Conservation (phyloP, 2,329 filamentous ascomycete species). For the Cucurbitaria berberidis region DNA sequence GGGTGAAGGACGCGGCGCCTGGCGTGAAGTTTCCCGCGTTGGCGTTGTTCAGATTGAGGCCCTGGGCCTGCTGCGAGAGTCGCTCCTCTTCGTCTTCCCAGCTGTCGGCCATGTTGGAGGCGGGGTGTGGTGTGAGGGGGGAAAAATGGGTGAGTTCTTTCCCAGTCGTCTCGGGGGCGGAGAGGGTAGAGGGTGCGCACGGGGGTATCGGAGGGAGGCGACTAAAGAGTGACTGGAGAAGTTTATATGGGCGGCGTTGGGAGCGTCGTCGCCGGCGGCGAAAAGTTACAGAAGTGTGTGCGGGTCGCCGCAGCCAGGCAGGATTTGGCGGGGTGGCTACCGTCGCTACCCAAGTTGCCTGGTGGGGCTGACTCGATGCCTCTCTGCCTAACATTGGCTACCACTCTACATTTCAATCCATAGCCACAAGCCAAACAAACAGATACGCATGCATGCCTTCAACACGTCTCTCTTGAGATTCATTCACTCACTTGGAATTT, state of each 20-base stretch:
- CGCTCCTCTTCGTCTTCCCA: slow-evolving; percentile 92
- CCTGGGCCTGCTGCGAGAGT: slow-evolving; percentile 70
- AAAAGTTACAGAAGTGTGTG: slow-evolving; percentile 31
- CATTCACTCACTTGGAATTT: neutral
- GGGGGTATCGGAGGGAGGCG: slow-evolving; percentile 2
- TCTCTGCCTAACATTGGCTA: slow-evolving; percentile 35
- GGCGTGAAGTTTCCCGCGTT: slow-evolving; percentile 62
- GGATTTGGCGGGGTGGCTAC: slow-evolving; percentile 27
- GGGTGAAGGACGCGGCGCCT: slow-evolving; percentile 73
- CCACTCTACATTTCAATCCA: too few species aligned
- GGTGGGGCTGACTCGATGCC: slow-evolving; percentile 24
- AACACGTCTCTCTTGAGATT: slow-evolving; percentile 1
- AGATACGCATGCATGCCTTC: slow-evolving; percentile 3
- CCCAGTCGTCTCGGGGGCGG: neutral
- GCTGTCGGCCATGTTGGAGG: slow-evolving; percentile 75
- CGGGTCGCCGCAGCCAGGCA: slow-evolving; percentile 26
- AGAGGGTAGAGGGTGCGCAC: neutral
- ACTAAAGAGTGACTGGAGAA: slow-evolving; percentile 10
- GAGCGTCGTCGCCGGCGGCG: slow-evolving; percentile 21
- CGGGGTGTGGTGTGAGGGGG: slow-evolving; percentile 7
- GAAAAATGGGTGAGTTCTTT: neutral
- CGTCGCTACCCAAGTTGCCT: slow-evolving; percentile 7
- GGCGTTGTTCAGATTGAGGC: slow-evolving; percentile 41
- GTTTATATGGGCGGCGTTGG: slow-evolving; percentile 11
- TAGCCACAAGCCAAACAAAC: slow-evolving; percentile 21